Evolutionary conservation across 305 asterid genomes (phyloP), one percentile per base, ranked within the genome.

Genomic region (Rubia tinctorum): DNA sequence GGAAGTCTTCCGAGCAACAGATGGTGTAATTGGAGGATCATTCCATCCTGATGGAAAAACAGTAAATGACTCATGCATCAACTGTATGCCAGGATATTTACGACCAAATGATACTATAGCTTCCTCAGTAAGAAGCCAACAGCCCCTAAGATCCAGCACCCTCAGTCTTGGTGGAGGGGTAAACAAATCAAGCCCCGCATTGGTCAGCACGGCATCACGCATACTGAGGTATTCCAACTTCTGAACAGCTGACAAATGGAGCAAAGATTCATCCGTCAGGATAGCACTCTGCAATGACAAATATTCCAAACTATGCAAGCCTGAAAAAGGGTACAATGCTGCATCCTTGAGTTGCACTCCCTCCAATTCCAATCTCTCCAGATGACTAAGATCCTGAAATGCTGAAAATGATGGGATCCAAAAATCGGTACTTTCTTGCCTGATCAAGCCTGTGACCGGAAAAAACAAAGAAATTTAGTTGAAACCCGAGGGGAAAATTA

Each of bases 91-190:
- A 34, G 95, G 90, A 75, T 88, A 83, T 70, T 78, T 87, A 69
- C 71, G 75, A 86, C 85, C 67, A 82, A 92, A 95, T 70, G 53
- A 80, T 67, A 73, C 8, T 47, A 92, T 75, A 76, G 25, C 82
- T 43, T 86, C 93, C 78, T 82, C 75, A 0, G 97, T 89, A 77
- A 95, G 58, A 47, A 95, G 91, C 99, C 99, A 92, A 83, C 97
- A 89, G 69, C 97, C 99, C 73, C 84, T 82, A 77, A 92, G 87
- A 84, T 95, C 99, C 72, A 95, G 83, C 65, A 84, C 82, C 81
- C 75, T 77, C 79, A 95, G 73, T 22, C 82, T 71, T 49, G 86
- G 75, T 17, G 93, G 91, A 45, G 97, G 96, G 75, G 73, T 45
- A 56, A 92, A 90, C 25, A 66, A 70, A 59, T 78, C 60, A 27